phyloP scores from a whole-genome alignment of 768 basidiomycete species.

The Tubosaeta sp. region DNA sequence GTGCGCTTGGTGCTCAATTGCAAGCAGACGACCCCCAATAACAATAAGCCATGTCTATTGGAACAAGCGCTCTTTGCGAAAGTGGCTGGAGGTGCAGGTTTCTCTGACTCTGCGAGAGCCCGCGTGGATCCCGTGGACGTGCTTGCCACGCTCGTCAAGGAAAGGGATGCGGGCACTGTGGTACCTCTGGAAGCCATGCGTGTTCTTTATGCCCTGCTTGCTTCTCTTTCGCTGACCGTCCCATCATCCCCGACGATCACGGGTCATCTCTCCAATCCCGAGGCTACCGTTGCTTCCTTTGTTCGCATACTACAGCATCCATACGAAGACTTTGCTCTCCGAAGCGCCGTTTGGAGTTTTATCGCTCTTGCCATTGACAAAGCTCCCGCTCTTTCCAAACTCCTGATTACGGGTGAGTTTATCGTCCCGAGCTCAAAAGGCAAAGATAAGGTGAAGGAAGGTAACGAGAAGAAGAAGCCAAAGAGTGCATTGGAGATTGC shows the following conservation, averaged over 20 bases:
- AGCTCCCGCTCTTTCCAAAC: conserved; percentile 78
- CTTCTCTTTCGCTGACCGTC: conserved; percentile 56
- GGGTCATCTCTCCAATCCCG: conserved; percentile 74
- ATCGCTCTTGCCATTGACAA: conserved; percentile 77
- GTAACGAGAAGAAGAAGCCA: conserved; percentile 28
- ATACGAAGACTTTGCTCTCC: conserved; percentile 69
- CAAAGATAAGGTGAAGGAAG: conserved; percentile 28
- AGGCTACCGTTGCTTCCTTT: conserved; percentile 60
- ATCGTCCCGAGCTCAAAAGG: conserved; percentile 44
- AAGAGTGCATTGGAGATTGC: conserved; percentile 67
- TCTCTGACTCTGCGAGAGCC: conserved; percentile 41
- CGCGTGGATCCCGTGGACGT: conserved; percentile 73
- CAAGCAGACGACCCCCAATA: conserved; percentile 48
- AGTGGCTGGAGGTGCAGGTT: conserved; percentile 44
- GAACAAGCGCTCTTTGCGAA: conserved; percentile 74
- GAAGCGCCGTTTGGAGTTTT: conserved; percentile 80
- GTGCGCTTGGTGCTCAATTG: conserved; percentile 58
- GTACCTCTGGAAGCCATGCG: conserved; percentile 66
- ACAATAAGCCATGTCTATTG: conserved; percentile 56
- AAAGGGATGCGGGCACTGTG: conserved; percentile 53
- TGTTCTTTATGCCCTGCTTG: conserved; percentile 63
- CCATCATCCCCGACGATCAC: conserved; percentile 70
- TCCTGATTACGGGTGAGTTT: conserved; percentile 76
- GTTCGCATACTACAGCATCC: conserved; percentile 75
- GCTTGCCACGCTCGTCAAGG: conserved; percentile 62